phyloP scores from a whole-genome alignment of 2,329 filamentous ascomycete species.

The Verticillium longisporum region DNA sequence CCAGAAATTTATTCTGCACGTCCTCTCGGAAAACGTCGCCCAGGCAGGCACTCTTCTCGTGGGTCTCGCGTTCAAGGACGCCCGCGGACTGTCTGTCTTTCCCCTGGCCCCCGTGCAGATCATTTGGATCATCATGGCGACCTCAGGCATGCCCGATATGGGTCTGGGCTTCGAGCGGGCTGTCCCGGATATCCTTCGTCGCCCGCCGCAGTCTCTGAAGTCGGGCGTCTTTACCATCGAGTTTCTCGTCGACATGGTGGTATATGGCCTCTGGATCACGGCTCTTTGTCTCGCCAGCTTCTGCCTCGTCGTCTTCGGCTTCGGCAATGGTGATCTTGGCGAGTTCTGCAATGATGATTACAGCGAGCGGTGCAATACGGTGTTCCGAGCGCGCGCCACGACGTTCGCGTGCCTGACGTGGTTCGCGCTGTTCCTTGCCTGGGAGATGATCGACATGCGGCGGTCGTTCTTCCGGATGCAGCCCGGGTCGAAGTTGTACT shows the following conservation, averaged over 20 bases:
- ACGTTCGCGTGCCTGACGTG: constrained; percentile 61
- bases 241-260: constrained; percentile 51
- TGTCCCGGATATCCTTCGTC: constrained; percentile 53
- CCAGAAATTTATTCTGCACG: constrained; percentile 55
- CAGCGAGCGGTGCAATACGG: constrained; percentile 40
- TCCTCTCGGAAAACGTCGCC: constrained; percentile 56
- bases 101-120: constrained; percentile 60
- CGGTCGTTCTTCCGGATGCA: constrained; percentile 61
- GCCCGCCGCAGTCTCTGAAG: constrained; percentile 40
- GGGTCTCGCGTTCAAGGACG: constrained; percentile 59
- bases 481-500: constrained; percentile 43
- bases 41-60: constrained; percentile 57
- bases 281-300: constrained; percentile 29
- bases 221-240: constrained; percentile 51
- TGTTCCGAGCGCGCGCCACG: constrained; percentile 58
- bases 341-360: constrained; percentile 46
- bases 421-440: constrained; percentile 61
- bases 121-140: too few relatives aligned
- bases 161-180: constrained; percentile 60
- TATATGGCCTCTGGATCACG: constrained; percentile 56
- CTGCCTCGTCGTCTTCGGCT: constrained; percentile 20
- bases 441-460: constrained; percentile 60
- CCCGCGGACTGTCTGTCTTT: constrained; percentile 52
- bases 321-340: constrained; percentile 41
- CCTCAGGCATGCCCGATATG: constrained; percentile 60